These are phyloP conservation scores for Trebouxia sp. DNA, from an alignment of 139 green algal species.

Conservation along the genomic window DNA sequence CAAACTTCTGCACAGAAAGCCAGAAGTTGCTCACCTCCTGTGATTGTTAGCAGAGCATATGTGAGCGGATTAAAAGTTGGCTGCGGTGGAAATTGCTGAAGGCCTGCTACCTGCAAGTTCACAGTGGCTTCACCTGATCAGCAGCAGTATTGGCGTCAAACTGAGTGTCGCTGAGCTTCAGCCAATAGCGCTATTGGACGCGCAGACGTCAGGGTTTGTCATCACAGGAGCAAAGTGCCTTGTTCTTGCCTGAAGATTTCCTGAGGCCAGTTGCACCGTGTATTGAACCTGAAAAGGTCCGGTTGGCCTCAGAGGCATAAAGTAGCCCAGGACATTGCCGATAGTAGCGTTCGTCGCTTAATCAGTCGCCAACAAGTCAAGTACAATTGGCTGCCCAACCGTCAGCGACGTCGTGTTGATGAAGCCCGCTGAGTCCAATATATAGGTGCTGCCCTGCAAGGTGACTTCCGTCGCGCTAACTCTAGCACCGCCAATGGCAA, in stretches of 20 bases:
- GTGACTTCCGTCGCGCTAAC: neutral
- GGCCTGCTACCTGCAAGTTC: neutral
- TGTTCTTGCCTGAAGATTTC: neutral
- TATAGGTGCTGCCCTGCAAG: neutral
- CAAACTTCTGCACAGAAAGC: neutral
- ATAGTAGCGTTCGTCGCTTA: neutral
- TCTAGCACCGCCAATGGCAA: too few species aligned
- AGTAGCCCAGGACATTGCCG: neutral
- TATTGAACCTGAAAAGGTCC: neutral
- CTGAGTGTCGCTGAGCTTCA: too few species aligned
- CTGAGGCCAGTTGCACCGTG: neutral
- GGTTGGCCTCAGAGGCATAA: neutral
- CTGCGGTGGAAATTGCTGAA: neutral
- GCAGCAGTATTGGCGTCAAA: neutral
- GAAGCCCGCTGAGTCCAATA: neutral
- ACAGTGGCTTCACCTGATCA: neutral
- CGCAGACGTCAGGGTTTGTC: too few species aligned
- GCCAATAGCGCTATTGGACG: too few species aligned
- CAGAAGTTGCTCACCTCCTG: neutral
- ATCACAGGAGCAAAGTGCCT: neutral
- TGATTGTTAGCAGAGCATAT: neutral
- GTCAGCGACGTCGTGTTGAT: neutral
- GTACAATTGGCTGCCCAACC: neutral
- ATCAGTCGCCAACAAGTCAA: neutral
- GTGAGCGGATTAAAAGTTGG: neutral